Percentiles rank a stretch among this genome's conserved stretches.
Conservation (phyloP, 495 filamentous ascomycete species). For the Achaetomiella virescens region DNA sequence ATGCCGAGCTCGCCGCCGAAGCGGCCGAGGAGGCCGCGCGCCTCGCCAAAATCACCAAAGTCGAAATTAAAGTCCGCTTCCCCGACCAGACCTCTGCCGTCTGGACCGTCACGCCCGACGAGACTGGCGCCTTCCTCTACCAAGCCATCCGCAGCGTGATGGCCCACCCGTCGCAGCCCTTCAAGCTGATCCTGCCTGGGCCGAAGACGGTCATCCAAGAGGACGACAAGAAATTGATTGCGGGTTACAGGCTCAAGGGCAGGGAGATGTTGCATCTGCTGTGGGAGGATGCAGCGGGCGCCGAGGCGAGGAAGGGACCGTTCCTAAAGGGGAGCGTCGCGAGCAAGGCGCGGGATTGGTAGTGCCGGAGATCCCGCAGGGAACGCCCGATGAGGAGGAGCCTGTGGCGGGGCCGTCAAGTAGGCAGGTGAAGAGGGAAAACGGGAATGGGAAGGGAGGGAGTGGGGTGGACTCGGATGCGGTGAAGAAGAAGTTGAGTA, state of each 20-base stretch:
- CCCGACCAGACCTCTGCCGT: constrained; percentile 73
- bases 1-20: constrained; percentile 56
- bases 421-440: constrained; percentile 40
- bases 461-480: constrained; percentile 33
- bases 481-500: constrained; percentile 51
- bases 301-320: constrained; percentile 42
- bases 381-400: constrained; percentile 40
- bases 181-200: constrained; percentile 43
- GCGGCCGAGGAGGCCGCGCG: constrained; percentile 53
- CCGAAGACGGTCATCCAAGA: constrained; percentile 28
- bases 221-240: constrained; percentile 53
- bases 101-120: constrained; percentile 53
- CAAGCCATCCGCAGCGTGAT: constrained; percentile 54
- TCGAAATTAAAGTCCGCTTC: constrained; percentile 77
- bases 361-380: constrained; percentile 37
- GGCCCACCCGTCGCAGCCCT: constrained; percentile 39
- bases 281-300: constrained; percentile 58
- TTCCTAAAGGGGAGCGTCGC: constrained; percentile 63
- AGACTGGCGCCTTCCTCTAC: constrained; percentile 63
- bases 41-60: constrained; percentile 56
- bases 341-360: constrained; percentile 59
- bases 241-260: constrained; percentile 61
- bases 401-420: constrained; percentile 20
- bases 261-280: constrained; percentile 69
- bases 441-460: constrained; percentile 43